phyloP scores from a whole-genome alignment of 2,329 filamentous ascomycete species.

The Verticillium nonalfalfae region DNA sequence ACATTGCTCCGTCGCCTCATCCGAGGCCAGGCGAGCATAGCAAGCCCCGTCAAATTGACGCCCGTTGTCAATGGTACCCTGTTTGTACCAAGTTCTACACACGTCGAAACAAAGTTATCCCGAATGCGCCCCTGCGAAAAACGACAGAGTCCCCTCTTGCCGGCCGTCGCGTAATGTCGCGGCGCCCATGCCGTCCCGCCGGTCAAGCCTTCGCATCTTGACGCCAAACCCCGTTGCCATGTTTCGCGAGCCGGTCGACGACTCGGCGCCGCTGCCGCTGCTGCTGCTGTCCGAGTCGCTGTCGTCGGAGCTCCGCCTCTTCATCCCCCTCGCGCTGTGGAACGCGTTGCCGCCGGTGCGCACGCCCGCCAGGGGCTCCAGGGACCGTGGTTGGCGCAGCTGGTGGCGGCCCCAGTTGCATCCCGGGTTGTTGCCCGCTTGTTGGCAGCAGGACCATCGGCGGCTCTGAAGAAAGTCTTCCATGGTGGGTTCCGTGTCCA shows the following conservation, averaged over 20 bases:
- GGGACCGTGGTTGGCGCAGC: neutral
- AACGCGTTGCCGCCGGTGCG: neutral
- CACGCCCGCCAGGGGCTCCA: neutral
- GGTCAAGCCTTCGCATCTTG: neutral
- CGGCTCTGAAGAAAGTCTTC: neutral
- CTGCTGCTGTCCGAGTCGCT: conserved; percentile 1
- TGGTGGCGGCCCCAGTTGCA: conserved; percentile 2
- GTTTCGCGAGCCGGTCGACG: neutral
- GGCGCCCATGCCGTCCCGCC: neutral
- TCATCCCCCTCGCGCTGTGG: neutral
- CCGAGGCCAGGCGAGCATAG: neutral
- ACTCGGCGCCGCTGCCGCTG: neutral
- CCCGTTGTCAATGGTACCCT: neutral
- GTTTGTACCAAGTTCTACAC: neutral
- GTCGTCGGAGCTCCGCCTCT: conserved; percentile 1
- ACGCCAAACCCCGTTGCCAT: neutral
- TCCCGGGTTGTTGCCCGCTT: neutral
- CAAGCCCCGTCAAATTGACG: neutral
- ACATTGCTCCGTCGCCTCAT: neutral
- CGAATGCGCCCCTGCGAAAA: neutral
- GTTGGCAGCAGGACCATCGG: conserved; percentile 1
- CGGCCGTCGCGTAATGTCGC: neutral
- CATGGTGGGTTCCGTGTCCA: neutral
- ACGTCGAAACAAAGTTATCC: neutral
- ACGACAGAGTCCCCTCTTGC: neutral